These are phyloP conservation scores for Xylogone sp. DNA, from an alignment of 2,329 filamentous ascomycete species.

Conservation along the genomic window DNA sequence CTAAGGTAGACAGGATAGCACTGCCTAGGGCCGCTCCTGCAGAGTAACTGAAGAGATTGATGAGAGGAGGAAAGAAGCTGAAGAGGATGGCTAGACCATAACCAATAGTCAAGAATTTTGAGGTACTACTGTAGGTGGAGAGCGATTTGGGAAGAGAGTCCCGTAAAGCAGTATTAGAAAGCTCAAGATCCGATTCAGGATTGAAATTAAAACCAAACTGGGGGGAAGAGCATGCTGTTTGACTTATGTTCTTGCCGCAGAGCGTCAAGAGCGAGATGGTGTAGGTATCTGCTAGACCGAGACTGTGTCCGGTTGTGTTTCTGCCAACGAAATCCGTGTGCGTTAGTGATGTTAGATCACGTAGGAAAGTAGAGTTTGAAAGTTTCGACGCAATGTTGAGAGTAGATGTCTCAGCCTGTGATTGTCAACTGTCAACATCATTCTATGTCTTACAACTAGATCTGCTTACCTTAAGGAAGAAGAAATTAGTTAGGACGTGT, in stretches of 20 bases:
- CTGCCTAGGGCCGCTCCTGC: conserved; percentile 77
- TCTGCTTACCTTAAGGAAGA: conserved; percentile 30
- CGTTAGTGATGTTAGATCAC: conserved; percentile 28
- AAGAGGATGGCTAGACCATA: conserved; percentile 72
- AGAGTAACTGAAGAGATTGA: conserved; percentile 71
- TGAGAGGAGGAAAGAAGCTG: conserved; percentile 77
- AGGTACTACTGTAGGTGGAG: conserved; percentile 67
- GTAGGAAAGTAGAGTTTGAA: conserved; percentile 25
- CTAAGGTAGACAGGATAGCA: conserved; percentile 64
- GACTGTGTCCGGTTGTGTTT: conserved; percentile 51
- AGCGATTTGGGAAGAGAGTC: conserved; percentile 61
- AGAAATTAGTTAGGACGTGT: conserved; percentile 19
- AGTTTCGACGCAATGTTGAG: conserved; percentile 29
- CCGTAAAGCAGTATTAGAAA: conserved; percentile 48
- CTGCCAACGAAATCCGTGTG: conserved; percentile 30
- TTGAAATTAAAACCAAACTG: conserved; percentile 71
- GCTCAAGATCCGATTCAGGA: conserved; percentile 46
- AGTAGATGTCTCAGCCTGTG: conserved; percentile 27
- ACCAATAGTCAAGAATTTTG: conserved; percentile 75
- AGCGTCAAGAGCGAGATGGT: conserved; percentile 79
- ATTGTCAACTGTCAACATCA: background rate
- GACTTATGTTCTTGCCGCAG: conserved; percentile 54
- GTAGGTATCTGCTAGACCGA: conserved; percentile 66
- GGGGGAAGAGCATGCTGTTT: conserved; percentile 63
- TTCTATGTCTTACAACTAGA: too few species aligned